Evolutionary conservation across 2,329 filamentous ascomycete species (phyloP).

Genomic region (Apiospora aurea): DNA sequence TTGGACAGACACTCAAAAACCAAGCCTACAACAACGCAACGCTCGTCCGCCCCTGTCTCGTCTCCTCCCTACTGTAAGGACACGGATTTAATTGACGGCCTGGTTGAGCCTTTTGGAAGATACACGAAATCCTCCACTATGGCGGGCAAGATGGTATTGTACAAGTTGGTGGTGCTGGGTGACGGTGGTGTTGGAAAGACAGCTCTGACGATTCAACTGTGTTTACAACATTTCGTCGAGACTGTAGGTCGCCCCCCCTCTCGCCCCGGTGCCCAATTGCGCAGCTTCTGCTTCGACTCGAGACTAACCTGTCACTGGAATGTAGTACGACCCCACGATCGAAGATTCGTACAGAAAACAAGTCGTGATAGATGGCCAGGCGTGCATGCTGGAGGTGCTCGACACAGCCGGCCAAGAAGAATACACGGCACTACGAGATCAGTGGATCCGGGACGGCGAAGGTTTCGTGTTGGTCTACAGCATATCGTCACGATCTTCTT

Average conservation of each 20-base stretch:
- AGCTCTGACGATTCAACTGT: conserved; percentile 93
- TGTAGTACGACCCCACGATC: conserved; percentile 84
- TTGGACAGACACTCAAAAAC: conserved; percentile 13
- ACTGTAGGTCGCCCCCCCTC: conserved; percentile 62
- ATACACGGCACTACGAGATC: conserved; percentile 94
- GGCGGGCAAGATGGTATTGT: conserved; percentile 93
- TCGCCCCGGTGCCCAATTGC: background rate
- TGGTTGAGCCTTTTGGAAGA: conserved; percentile 27
- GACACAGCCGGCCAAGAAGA: conserved; percentile 99
- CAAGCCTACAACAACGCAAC: background rate
- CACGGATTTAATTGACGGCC: conserved; percentile 31
- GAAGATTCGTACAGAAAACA: conserved; percentile 90
- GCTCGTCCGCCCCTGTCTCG: conserved; percentile 28
- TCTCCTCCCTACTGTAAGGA: conserved; percentile 24
- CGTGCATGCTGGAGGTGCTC: conserved; percentile 96
- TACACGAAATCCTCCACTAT: conserved; percentile 56
- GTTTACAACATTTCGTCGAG: conserved; percentile 97
- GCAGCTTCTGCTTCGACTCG: background rate
- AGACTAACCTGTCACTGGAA: conserved; percentile 16
- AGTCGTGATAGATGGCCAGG: conserved; percentile 91
- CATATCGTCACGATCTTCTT: conserved; percentile 96
- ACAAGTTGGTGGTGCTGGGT: conserved; percentile 94
- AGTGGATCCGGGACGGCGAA: conserved; percentile 98
- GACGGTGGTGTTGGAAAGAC: conserved; percentile 96
- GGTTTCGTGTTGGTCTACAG: conserved; percentile 98